Conservation (phyloP, 148 eudicot genomes). For the Pouteria glomerata region DNA sequence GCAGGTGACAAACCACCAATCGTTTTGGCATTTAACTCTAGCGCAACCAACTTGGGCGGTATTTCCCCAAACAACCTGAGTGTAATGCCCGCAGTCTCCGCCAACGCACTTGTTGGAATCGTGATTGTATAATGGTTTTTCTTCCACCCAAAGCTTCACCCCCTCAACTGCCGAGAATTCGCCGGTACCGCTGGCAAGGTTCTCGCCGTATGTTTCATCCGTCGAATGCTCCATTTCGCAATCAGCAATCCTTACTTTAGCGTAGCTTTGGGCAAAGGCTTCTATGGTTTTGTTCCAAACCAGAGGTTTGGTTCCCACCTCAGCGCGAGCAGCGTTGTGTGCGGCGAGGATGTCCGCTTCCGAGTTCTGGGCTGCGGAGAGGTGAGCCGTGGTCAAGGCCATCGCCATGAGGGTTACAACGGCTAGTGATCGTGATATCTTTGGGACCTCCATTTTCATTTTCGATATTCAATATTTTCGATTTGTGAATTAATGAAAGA, state of each 20-base stretch:
- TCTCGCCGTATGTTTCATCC: conserved; percentile 19
- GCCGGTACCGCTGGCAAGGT: conserved; percentile 22
- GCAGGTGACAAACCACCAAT: conserved; percentile 37
- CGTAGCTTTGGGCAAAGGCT: conserved; percentile 34
- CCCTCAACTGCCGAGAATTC: conserved; percentile 26
- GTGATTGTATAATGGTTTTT: conserved; percentile 23
- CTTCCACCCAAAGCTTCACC: conserved; percentile 33
- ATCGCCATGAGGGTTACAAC: neutral
- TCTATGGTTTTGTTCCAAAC: conserved; percentile 44
- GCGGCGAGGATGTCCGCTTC: conserved; percentile 23
- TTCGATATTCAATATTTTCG: too few relatives aligned
- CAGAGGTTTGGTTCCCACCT: conserved; percentile 21
- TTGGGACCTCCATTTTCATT: neutral
- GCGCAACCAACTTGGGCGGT: conserved; percentile 43
- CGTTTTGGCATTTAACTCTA: conserved; percentile 34
- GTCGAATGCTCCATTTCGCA: conserved; percentile 33
- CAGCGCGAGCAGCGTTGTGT: conserved; percentile 42
- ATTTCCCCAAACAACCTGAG: conserved; percentile 53
- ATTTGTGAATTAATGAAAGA: too few relatives aligned
- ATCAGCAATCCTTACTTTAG: conserved; percentile 24
- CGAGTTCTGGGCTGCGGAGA: conserved; percentile 15
- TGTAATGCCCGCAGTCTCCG: conserved; percentile 42
- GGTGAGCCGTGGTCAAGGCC: conserved; percentile 9
- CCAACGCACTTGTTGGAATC: conserved; percentile 29
- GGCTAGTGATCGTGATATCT: conserved; percentile 3